Base-by-base conservation (phyloP, 2,329 filamentous ascomycete species). In the Falciphora oryzae region DNA sequence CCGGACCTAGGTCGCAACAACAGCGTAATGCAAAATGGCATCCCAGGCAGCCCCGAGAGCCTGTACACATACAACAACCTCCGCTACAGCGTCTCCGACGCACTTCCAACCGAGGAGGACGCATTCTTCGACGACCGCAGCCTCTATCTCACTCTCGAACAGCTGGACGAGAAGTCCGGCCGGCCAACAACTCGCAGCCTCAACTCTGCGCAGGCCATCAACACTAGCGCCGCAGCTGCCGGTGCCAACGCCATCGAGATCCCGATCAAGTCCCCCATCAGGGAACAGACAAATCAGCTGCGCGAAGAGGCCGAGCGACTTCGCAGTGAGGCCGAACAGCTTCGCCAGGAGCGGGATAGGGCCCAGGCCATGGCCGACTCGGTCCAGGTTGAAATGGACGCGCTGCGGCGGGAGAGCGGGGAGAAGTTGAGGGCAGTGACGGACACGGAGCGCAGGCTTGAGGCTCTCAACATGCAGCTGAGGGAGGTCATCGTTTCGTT, bases 41-140 rank as follows among this genome's bases (percentile, higher is more conserved):
- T 91, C 67, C 90, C 89, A 7, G 87, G 89, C 64, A 93, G 89
- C 70, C 89, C 90, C 10, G 90, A 92, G 73, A 93, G 89, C 77
- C 85, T 92, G 67, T 89, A 91, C 71, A 88, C 86, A 1, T 89
- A 87, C 69, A 84, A 87, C 70, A 83, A 83, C 62, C 25, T 63
- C n/a, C 81, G 84, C 62, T 84, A 85, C 66, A 87, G 85, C 70
- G 72, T 85, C 67, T 84, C 86, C 44, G 79, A 80, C 25, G 61
- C 28, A 25, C 29, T 31, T 16, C 58, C 58, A 1, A 73, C 79
- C 1, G 79, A 79, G 56, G 84, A 85, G 22, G 83, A 85, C 8
- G 78, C 86, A 65, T 84, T 89, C 61, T 93, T 96, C 70, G 91
- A 96, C 71, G 91, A 95, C 68, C 83, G 87, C 65, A 91, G 87